phyloP scores from a whole-genome alignment of 2,329 filamentous ascomycete genomes.

The Colletotrichum cuscutae region DNA sequence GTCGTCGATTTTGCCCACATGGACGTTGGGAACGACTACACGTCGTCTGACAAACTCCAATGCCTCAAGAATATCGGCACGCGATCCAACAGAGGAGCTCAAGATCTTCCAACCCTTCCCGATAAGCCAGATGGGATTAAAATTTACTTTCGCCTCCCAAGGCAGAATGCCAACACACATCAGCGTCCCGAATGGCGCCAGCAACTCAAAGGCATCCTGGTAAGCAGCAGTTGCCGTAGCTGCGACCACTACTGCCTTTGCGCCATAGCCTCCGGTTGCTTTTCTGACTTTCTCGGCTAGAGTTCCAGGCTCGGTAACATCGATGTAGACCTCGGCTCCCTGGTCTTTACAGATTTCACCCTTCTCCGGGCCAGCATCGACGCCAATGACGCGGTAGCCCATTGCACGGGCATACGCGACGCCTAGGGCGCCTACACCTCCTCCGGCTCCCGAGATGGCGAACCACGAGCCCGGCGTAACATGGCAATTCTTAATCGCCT shows the following conservation, averaged over 20 bases:
- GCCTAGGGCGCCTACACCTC: conserved; percentile 51
- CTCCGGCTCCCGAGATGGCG: conserved; percentile 50
- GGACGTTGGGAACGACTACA: conserved; percentile 37
- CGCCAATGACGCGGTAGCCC: conserved; percentile 52
- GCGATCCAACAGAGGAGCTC: conserved; percentile 49
- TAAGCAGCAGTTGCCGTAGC: conserved; percentile 46
- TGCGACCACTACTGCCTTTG: conserved; percentile 44
- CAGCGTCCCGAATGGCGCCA: conserved; percentile 50
- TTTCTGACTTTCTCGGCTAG: conserved; percentile 40
- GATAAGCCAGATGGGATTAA: conserved; percentile 50
- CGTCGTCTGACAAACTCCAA: conserved; percentile 50
- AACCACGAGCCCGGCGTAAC: conserved; percentile 48
- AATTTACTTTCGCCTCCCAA: conserved; percentile 25
- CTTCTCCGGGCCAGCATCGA: conserved; percentile 48
- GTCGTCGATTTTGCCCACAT: conserved; percentile 38
- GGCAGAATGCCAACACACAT: conserved; percentile 52
- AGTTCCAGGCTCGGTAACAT: conserved; percentile 40
- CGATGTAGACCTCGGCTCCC: conserved; percentile 52
- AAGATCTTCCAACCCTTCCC: conserved; percentile 46
- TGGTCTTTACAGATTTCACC: conserved; percentile 41
- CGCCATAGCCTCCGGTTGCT: conserved; percentile 39
- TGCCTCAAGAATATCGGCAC: conserved; percentile 51
- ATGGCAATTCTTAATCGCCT: conserved; percentile 47
- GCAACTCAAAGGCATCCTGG: conserved; percentile 45
- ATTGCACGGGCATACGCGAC: conserved; percentile 53